Evolutionary conservation across 2,329 filamentous ascomycete genomes (phyloP), one percentile per base, ranked within the genome.

Genomic region (Aureobasidium namibiae): DNA sequence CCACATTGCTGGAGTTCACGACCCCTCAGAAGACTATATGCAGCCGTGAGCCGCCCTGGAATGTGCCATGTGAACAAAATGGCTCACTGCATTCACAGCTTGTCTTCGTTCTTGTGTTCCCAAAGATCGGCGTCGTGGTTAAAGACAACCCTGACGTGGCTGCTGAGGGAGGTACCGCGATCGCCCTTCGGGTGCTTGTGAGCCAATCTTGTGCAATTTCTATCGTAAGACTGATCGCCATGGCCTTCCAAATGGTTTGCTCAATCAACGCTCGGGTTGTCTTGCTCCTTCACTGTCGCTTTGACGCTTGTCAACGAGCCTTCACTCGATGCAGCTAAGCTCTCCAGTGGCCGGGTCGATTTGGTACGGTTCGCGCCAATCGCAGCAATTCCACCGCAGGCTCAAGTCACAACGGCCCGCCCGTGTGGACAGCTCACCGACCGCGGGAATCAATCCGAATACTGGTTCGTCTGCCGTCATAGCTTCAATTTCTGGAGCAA

Each of bases 361-460:
- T 23, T 54, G 36, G 50, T 31, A 31, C 24, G 50, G 36, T 41
- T 54, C 26, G 24, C 23, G 33, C 50, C 36, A 54, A 54, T 54
- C 50, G 50, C 8, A 54, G 26, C n/a, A 24, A 36, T 33, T 54
- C 50, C 38, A 54, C 23, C 18, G n/a, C 16, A 38, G 33, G 7
- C 21, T 18, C 34, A 52, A 8, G 23, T 45, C 48, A 39, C 33
- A 54, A 54, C 50, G 50, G 50, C 50, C 50, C 50, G 50, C 26
- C 50, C 50, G 50, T 42, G 13, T n/a, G n/a, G 50, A 54, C 50
- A 54, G 50, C 50, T 54, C 26, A 42, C 24, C 50, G 14, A 24
- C 24, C 50, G n/a, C 24, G 50, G 50, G n/a, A 54, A 42, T 16
- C 24, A 23, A 24, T 21, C n/a, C 24, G 13, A 9, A 26, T 16